phyloP scores from a whole-genome alignment of 2,329 filamentous ascomycete species.

The Alternaria viburni region DNA sequence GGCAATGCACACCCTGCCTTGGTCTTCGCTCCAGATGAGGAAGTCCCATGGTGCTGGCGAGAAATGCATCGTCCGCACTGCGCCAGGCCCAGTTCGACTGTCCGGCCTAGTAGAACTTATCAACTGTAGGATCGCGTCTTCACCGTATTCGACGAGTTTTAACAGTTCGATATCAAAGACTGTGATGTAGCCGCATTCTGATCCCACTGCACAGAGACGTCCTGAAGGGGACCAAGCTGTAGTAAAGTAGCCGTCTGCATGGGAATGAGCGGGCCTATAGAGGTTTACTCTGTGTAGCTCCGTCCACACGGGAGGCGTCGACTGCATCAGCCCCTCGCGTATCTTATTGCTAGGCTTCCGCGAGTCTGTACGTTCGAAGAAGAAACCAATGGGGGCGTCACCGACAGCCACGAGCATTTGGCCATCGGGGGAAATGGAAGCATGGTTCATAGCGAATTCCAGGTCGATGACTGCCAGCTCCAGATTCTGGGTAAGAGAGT shows the following conservation, averaged over 20 bases:
- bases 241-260: constrained; percentile 70
- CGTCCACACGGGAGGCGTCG: constrained; percentile 48
- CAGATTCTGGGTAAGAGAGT: constrained; percentile 72
- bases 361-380: constrained; percentile 67
- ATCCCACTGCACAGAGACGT: constrained; percentile 74
- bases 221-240: constrained; percentile 78
- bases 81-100: constrained; percentile 67
- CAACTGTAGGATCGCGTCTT: constrained; percentile 72
- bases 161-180: constrained; percentile 68
- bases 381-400: constrained; percentile 84
- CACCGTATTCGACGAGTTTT: constrained; percentile 49
- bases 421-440: constrained; percentile 90
- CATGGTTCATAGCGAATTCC: constrained; percentile 88
- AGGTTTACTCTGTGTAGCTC: constrained; percentile 50
- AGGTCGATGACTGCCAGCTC: constrained; percentile 74
- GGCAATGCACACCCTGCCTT: constrained; percentile 74
- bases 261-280: constrained; percentile 47
- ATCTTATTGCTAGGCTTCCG: constrained; percentile 34
- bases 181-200: constrained; percentile 80
- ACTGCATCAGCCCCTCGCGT: constrained; percentile 26
- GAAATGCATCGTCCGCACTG: constrained; percentile 90
- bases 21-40: constrained; percentile 91
- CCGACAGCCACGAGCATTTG: constrained; percentile 80
- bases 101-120: constrained; percentile 79
- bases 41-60: constrained; percentile 89